Percentiles rank a stretch among this genome's conserved stretches.
These are phyloP conservation scores for Ustilago curta DNA, from an alignment of 1,284 basidiomycete species.

Conservation along the genomic window DNA sequence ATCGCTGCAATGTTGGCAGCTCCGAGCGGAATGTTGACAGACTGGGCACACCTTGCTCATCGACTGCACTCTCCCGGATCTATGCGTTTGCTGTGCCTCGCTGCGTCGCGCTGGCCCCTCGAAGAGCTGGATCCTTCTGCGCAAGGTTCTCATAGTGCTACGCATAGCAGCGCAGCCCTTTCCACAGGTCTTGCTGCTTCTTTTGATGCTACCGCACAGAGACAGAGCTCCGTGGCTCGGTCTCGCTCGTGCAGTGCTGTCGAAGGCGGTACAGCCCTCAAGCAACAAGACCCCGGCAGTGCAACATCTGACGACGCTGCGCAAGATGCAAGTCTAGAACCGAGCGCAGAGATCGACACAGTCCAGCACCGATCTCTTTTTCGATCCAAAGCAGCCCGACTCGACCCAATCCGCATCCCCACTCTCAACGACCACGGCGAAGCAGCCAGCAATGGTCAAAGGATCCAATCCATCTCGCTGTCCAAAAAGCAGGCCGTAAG, in stretches of 20 bases:
- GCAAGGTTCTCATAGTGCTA: background rate
- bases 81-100: constrained; percentile 29
- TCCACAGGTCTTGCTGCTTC: background rate
- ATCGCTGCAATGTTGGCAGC: background rate
- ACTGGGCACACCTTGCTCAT: constrained; percentile 23
- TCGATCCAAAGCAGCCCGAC: background rate
- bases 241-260: constrained; percentile 1
- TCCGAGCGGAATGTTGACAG: background rate
- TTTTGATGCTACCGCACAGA: background rate
- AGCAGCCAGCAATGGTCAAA: no score
- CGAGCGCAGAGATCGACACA: background rate
- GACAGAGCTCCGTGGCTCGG: background rate
- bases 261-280: background rate
- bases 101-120: constrained; percentile 11
- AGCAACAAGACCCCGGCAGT: background rate
- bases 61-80: constrained; percentile 22
- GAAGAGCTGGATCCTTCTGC: background rate
- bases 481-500: background rate
- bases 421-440: background rate
- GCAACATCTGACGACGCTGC: background rate
- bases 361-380: background rate
- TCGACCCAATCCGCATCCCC: constrained; percentile 7
- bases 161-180: background rate
- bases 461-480: background rate
- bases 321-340: background rate